A percentile compares a stretch with the other conserved stretches of the same genome.
Evolutionary conservation across 2,329 filamentous ascomycete species (phyloP).

Genomic region (Dactylellina leptospora): DNA sequence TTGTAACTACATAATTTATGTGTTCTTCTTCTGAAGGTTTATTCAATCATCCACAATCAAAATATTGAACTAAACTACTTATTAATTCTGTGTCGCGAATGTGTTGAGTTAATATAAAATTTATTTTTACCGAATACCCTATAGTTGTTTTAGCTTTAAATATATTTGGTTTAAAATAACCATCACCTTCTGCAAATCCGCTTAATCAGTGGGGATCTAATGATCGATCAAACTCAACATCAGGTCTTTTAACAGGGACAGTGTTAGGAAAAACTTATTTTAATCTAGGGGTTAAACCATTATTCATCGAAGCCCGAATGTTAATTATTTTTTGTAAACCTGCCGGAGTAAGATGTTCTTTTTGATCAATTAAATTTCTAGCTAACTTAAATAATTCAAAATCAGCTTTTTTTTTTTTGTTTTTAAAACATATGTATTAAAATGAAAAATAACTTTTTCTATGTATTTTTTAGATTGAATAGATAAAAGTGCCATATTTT

Average conservation of each 20-base stretch:
- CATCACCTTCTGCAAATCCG: conserved; percentile 16
- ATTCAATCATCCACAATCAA: background rate
- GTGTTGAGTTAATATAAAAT: conserved; percentile 1
- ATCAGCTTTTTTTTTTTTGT: conserved; percentile 5
- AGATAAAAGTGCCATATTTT: background rate
- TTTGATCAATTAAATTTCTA: background rate
- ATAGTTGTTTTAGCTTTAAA: background rate
- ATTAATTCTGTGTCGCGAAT: conserved; percentile 20
- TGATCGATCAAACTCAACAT: background rate
- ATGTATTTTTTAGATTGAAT: background rate
- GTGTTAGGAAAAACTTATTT: conserved; percentile 17
- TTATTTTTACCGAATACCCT: background rate
- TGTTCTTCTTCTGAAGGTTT: background rate
- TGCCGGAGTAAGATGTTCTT: conserved; percentile 16
- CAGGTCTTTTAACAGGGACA: conserved; percentile 1
- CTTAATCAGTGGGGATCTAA: background rate
- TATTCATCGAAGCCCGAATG: conserved; percentile 22
- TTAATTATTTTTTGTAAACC: conserved; percentile 18
- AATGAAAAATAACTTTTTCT: conserved; percentile 4
- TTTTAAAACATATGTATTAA: conserved; percentile 9
- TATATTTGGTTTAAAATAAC: conserved; percentile 22
- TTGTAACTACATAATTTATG: background rate
- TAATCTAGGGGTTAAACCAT: conserved; percentile 15
- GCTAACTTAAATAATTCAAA: conserved; percentile 18
- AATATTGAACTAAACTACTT: conserved; percentile 13